These are phyloP conservation scores for Saururus chinensis DNA, from an alignment of 164 flowering plant genomes.

Conservation along the genomic window DNA sequence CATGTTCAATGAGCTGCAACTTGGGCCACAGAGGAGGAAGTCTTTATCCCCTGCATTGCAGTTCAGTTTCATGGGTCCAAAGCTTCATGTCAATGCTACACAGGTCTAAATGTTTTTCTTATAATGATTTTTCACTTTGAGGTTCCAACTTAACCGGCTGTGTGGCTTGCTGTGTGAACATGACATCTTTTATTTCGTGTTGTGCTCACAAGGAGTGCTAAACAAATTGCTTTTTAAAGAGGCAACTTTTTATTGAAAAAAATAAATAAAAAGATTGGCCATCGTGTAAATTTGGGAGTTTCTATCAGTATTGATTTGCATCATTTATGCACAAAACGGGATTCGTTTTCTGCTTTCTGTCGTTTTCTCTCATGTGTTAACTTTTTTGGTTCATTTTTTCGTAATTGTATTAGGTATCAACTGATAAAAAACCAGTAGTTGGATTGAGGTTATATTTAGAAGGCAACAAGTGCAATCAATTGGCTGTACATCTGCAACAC, in stretches of 20 bases:
- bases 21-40: slow-evolving; percentile 64
- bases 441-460: slow-evolving; percentile 79
- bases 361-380: background rate
- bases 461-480: slow-evolving; percentile 69
- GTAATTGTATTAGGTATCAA: slow-evolving; percentile 38
- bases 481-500: slow-evolving; percentile 80
- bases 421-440: slow-evolving; percentile 55
- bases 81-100: slow-evolving; percentile 43
- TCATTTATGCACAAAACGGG: background rate
- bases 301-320: too few relatives aligned
- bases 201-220: too few relatives aligned
- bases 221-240: too few relatives aligned
- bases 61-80: slow-evolving; percentile 68
- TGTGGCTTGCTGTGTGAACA: background rate
- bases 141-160: background rate
- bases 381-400: background rate
- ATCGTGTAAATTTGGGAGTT: too few relatives aligned
- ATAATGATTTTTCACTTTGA: background rate
- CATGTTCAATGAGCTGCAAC: slow-evolving; percentile 80
- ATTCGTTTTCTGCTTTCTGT: background rate
- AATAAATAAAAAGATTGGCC: too few relatives aligned
- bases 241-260: too few relatives aligned
- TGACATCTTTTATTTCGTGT: background rate
- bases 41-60: slow-evolving; percentile 50
- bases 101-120: slow-evolving; percentile 35